Evolutionary conservation across 257 asterid genomes (phyloP).

Genomic region (Ophiorrhiza pumila): DNA sequence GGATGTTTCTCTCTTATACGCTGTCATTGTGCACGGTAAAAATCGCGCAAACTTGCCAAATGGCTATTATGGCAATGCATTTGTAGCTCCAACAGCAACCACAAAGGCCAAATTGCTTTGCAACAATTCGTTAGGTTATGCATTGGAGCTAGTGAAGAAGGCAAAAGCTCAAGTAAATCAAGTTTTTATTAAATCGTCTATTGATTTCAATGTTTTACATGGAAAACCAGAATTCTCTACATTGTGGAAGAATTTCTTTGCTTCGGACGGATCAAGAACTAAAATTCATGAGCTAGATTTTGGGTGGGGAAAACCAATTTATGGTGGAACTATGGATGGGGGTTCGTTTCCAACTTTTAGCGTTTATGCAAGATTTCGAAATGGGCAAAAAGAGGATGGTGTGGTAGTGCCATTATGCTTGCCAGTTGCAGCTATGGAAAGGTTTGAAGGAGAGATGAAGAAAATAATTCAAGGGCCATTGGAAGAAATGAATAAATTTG

Average conservation of each 20-base stretch:
- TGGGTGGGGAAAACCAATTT: constrained; percentile 19
- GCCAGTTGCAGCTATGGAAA: constrained; percentile 13
- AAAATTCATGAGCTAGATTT: constrained; percentile 5
- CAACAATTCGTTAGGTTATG: constrained; percentile 7
- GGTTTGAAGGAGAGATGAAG: constrained; percentile 14
- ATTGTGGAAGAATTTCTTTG: neutral
- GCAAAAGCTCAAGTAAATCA: constrained; percentile 1
- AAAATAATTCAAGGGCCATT: no score
- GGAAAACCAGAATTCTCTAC: neutral
- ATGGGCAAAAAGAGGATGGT: constrained; percentile 2
- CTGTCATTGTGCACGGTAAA: no score
- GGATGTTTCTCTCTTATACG: no score
- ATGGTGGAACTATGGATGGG: constrained; percentile 15
- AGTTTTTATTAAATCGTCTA: neutral
- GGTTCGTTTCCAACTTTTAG: neutral
- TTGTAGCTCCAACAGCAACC: neutral
- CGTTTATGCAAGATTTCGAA: neutral
- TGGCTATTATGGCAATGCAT: constrained; percentile 10
- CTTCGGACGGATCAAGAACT: constrained; percentile 3
- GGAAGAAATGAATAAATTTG: no score
- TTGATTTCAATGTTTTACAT: constrained; percentile 1
- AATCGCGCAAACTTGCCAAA: neutral
- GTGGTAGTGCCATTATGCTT: constrained; percentile 18
- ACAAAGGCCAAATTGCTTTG: neutral
- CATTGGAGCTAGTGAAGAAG: neutral